A percentile compares a stretch with the other conserved stretches of the same genome.
phyloP scores from a whole-genome alignment of 768 basidiomycete genomes.

The Leccinum longicurvipes region DNA sequence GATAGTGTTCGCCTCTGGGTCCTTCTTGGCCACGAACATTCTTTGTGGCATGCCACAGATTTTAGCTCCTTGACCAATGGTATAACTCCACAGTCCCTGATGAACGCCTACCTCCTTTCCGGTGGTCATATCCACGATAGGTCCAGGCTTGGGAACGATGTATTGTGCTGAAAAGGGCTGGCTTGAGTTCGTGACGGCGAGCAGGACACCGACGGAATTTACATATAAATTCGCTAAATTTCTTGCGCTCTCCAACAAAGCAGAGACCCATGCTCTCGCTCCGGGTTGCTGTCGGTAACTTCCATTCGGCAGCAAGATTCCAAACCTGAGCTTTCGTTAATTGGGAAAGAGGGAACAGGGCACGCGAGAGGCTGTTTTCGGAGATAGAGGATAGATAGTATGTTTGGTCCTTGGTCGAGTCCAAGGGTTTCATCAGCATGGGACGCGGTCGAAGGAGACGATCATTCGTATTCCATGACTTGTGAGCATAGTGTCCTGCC shows the following conservation, averaged over 20 bases:
- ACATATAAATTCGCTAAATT: conserved; percentile 75
- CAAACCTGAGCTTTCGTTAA: conserved; percentile 72
- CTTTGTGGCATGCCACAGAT: conserved; percentile 56
- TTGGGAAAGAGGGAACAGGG: conserved; percentile 74
- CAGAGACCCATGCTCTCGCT: conserved; percentile 93
- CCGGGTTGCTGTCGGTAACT: conserved; percentile 68
- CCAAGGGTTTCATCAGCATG: conserved; percentile 50
- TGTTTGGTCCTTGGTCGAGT: conserved; percentile 81
- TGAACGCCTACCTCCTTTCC: conserved; percentile 60
- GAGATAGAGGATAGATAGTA: conserved; percentile 84
- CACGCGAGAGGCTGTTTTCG: conserved; percentile 58
- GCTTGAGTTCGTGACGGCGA: not conserved
- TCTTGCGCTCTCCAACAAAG: conserved; percentile 81
- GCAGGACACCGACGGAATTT: conserved; percentile 19
- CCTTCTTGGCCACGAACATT: conserved; percentile 76
- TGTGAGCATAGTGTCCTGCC: conserved; percentile 83
- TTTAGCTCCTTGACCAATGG: conserved; percentile 78
- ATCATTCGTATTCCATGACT: conserved; percentile 42
- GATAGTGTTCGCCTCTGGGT: conserved; percentile 58
- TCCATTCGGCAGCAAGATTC: conserved; percentile 57
- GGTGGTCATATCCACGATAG: conserved; percentile 55
- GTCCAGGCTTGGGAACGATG: conserved; percentile 63
- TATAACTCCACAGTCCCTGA: conserved; percentile 78
- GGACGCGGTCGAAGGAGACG: conserved; percentile 35
- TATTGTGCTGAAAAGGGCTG: conserved; percentile 59